These are phyloP conservation scores for Termitomyces sp. DNA, from an alignment of 768 basidiomycete genomes.

Conservation along the genomic window DNA sequence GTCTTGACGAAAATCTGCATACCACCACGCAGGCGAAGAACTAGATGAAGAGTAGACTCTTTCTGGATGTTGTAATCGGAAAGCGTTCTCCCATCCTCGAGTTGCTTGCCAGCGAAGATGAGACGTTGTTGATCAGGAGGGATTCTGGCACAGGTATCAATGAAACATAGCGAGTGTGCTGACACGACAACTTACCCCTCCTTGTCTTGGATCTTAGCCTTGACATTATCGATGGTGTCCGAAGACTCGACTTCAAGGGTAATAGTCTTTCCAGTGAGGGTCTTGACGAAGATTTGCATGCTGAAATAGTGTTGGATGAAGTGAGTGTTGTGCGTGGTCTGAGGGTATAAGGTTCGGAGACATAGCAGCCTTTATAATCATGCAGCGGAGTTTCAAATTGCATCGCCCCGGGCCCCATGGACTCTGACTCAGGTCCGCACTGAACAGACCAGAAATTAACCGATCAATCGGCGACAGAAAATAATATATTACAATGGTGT, in stretches of 20 bases:
- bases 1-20: conserved; percentile 93
- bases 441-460: conserved; percentile 41
- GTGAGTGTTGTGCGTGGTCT: neutral
- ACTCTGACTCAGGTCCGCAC: conserved; percentile 8
- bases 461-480: conserved; percentile 11
- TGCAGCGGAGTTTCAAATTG: conserved; percentile 33
- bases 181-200: conserved; percentile 45
- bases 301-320: conserved; percentile 7
- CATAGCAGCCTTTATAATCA: conserved; percentile 19
- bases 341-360: neutral
- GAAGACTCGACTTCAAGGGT: conserved; percentile 70
- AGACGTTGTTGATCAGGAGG: conserved; percentile 76
- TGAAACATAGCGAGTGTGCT: neutral
- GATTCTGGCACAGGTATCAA: conserved; percentile 33
- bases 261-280: conserved; percentile 71
- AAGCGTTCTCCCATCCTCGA: conserved; percentile 76
- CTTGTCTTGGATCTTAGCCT: conserved; percentile 87
- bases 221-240: conserved; percentile 66
- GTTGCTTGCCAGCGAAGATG: conserved; percentile 80
- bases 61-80: conserved; percentile 68
- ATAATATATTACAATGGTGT: neutral
- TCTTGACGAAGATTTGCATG: conserved; percentile 48
- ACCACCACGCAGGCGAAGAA: conserved; percentile 37
- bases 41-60: conserved; percentile 55
- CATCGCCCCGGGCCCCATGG: conserved; percentile 15